phyloP scores from a whole-genome alignment of 345 rosid species.

The Syzygium aromaticum region DNA sequence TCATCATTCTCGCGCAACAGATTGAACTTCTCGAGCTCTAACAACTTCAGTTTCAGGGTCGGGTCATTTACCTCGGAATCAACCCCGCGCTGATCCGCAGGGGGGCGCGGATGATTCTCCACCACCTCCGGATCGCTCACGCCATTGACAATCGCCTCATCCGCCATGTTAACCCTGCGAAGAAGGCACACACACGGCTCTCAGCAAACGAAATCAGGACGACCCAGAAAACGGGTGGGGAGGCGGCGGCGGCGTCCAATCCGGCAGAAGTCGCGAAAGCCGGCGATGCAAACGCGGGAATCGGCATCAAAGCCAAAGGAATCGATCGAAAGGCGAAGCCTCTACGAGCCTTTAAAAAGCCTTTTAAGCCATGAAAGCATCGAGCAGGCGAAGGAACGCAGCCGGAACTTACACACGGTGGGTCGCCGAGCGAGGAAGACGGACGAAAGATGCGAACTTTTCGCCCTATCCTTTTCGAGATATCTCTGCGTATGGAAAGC shows the following conservation, averaged over 20 bases:
- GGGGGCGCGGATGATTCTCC: conserved; percentile 12
- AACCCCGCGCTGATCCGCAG: conserved; percentile 3
- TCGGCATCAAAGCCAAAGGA: not conserved
- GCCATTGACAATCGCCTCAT: conserved; percentile 5
- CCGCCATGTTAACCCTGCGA: conserved; percentile 6
- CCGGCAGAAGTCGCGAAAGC: not conserved
- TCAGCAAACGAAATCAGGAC: not conserved
- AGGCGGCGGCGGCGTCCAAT: not conserved
- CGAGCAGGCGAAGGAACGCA: not conserved
- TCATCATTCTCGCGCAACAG: conserved; percentile 28
- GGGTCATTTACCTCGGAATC: conserved; percentile 18
- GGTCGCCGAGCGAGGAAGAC: not conserved
- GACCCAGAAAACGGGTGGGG: not conserved
- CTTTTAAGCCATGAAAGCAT: no score
- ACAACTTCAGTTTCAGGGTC: conserved; percentile 20
- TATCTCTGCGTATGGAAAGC: not conserved
- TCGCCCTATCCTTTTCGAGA: not conserved
- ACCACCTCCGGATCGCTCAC: conserved; percentile 15
- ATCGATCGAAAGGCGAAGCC: not conserved
- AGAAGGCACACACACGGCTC: not conserved
- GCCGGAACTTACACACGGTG: not conserved
- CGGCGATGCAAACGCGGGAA: not conserved
- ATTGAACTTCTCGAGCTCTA: conserved; percentile 44
- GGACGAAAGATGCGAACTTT: not conserved
- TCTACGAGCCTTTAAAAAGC: no score